phyloP scores from a whole-genome alignment of 805 yeast genomes.

The Schwanniomyces pseudopolymorphus region DNA sequence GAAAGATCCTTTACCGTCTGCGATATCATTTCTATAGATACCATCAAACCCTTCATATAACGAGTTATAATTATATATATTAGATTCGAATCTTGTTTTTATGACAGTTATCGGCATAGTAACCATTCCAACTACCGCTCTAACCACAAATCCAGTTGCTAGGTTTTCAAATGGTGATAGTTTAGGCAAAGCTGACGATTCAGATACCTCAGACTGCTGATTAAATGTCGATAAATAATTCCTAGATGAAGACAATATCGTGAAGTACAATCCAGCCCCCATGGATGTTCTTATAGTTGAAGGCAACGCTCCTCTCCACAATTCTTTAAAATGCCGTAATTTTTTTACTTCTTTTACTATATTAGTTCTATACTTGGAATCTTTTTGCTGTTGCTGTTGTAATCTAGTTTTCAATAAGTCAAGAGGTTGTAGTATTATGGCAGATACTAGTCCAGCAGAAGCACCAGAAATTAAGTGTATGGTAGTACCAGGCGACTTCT shows the following conservation, averaged over 20 bases:
- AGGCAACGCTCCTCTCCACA: slow-evolving; percentile 95
- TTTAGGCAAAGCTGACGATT: slow-evolving; percentile 54
- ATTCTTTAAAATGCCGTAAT: slow-evolving; percentile 41
- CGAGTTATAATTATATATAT: slow-evolving; percentile 66
- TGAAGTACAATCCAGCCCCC: slow-evolving; percentile 85
- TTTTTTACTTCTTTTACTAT: slow-evolving; percentile 43
- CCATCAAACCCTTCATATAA: slow-evolving; percentile 57
- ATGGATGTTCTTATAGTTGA: slow-evolving; percentile 86
- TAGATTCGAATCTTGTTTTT: slow-evolving; percentile 87
- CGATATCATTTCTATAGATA: slow-evolving; percentile 41
- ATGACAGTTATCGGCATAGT: slow-evolving; percentile 95
- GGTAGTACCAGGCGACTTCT: slow-evolving; percentile 3
- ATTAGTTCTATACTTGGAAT: slow-evolving; percentile 24
- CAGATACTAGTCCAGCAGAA: slow-evolving; percentile 78
- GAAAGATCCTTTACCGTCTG: slow-evolving; percentile 32
- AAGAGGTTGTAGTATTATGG: slow-evolving; percentile 81
- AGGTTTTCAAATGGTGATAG: slow-evolving; percentile 69
- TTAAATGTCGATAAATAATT: slow-evolving; percentile 41
- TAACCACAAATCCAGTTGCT: slow-evolving; percentile 70
- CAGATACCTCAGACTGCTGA: slow-evolving; percentile 2
- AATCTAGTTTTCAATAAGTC: slow-evolving; percentile 86
- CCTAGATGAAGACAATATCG: slow-evolving; percentile 66
- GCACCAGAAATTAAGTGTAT: slow-evolving; percentile 79
- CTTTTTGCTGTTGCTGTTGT: slow-evolving; percentile 43
- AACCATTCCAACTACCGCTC: slow-evolving; percentile 78